These are phyloP conservation scores for Blepharisma japonicum DNA, from an alignment of 73 alveolate species.

Conservation along the genomic window DNA sequence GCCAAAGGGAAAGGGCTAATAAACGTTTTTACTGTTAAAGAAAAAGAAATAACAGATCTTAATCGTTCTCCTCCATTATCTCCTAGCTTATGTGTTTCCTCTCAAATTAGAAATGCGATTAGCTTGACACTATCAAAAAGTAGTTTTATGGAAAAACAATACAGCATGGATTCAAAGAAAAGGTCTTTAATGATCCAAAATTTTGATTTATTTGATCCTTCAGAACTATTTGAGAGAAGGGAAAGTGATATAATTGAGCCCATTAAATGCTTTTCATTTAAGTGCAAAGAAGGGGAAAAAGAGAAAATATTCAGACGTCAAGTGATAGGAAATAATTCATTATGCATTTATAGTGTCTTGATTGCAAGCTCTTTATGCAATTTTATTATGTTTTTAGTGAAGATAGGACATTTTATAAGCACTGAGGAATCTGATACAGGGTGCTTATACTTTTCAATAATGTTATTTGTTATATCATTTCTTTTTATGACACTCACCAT, in stretches of 20 bases:
- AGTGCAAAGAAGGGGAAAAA: neutral
- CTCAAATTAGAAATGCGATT: neutral
- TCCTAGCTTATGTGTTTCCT: neutral
- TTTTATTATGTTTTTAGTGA: too few relatives aligned
- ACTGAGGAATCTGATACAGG: too few relatives aligned
- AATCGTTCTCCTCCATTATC: neutral
- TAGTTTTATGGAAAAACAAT: neutral
- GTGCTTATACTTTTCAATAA: too few relatives aligned
- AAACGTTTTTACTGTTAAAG: constrained; percentile 23
- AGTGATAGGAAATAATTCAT: neutral
- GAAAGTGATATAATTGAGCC: neutral
- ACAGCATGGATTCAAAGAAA: neutral
- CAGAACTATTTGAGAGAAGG: neutral
- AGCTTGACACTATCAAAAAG: neutral
- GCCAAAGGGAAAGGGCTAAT: constrained; percentile 41
- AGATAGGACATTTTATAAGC: too few relatives aligned
- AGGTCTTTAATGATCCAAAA: neutral
- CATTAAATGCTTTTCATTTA: neutral
- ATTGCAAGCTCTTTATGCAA: too few relatives aligned
- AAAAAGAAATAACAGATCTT: neutral
- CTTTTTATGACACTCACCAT: too few relatives aligned
- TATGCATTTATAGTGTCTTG: too few relatives aligned
- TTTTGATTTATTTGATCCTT: neutral
- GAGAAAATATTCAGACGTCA: neutral
- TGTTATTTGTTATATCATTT: too few relatives aligned